A percentile compares a stretch with the other conserved stretches of the same genome.
phyloP scores from a whole-genome alignment of 2,329 filamentous ascomycete species.

The Penicillium polonicum region DNA sequence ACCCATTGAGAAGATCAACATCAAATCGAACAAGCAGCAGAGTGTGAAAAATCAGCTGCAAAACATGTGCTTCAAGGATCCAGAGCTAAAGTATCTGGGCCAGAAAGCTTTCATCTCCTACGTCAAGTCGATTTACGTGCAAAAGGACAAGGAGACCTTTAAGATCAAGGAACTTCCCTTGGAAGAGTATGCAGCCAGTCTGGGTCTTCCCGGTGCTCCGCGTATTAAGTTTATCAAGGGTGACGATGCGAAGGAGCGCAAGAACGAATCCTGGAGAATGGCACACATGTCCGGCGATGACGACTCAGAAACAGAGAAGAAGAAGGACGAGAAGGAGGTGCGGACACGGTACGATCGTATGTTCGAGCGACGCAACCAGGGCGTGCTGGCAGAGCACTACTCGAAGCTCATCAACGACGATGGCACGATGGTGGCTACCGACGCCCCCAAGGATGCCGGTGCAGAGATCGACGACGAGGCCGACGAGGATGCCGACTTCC shows the following conservation, averaged over 20 bases:
- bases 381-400: conserved; percentile 92
- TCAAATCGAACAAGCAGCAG: conserved; percentile 84
- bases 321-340: conserved; percentile 62
- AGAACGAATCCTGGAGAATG: conserved; percentile 75
- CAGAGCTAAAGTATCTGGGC: conserved; percentile 88
- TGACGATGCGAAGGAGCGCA: conserved; percentile 79
- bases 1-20: conserved; percentile 79
- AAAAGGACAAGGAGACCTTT: conserved; percentile 91
- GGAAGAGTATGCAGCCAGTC: conserved; percentile 78
- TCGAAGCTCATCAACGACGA: conserved; percentile 74
- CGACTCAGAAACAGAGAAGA: conserved; percentile 49
- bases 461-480: conserved; percentile 48
- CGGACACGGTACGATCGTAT: conserved; percentile 96
- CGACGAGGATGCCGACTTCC: conserved; percentile 75
- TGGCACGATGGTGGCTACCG: conserved; percentile 41
- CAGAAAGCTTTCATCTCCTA: conserved; percentile 97
- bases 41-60: conserved; percentile 82
- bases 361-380: conserved; percentile 96
- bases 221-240: conserved; percentile 92
- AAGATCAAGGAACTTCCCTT: conserved; percentile 78
- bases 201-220: conserved; percentile 87
- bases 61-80: conserved; percentile 93
- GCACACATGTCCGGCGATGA: conserved; percentile 62
- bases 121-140: conserved; percentile 76
- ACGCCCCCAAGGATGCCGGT: conserved; percentile 21